Percentiles rank a stretch among this genome's conserved stretches.
Conservation (phyloP, 1,284 basidiomycete species). For the Melampsora larici-populina region DNA sequence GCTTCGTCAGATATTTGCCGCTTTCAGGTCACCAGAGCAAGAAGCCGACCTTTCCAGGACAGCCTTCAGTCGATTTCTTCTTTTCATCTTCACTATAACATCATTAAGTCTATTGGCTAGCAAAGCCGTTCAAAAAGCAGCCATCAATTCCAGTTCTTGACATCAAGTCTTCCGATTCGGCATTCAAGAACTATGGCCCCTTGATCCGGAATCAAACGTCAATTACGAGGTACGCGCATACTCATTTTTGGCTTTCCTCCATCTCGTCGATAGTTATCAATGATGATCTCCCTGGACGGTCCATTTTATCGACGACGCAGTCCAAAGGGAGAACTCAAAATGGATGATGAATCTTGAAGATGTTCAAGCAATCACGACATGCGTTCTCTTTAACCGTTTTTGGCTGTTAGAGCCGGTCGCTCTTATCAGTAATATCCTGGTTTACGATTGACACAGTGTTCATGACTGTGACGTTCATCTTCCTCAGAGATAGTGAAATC, state of each 20-base stretch:
- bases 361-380: background rate
- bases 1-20: conserved; percentile 40
- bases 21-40: conserved; percentile 37
- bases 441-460: background rate
- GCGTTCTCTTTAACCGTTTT: background rate
- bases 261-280: background rate
- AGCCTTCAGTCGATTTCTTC: conserved; percentile 33
- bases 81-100: conserved; percentile 28
- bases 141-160: background rate
- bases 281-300: conserved; percentile 37
- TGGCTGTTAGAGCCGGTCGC: background rate
- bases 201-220: background rate
- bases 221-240: background rate
- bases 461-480: background rate
- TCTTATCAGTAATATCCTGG: background rate
- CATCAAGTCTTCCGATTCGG: too few species aligned
- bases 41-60: conserved; percentile 40
- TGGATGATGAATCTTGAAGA: conserved; percentile 37
- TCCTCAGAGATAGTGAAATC: background rate
- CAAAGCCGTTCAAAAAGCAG: conserved; percentile 34
- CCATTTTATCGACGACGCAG: background rate
- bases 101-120: conserved; percentile 33
- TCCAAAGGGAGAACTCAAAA: conserved; percentile 12
- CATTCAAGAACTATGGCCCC: background rate
- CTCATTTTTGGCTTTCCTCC: background rate